Conservation (phyloP, 139 green algal species). For the Nannochloris sp. region DNA sequence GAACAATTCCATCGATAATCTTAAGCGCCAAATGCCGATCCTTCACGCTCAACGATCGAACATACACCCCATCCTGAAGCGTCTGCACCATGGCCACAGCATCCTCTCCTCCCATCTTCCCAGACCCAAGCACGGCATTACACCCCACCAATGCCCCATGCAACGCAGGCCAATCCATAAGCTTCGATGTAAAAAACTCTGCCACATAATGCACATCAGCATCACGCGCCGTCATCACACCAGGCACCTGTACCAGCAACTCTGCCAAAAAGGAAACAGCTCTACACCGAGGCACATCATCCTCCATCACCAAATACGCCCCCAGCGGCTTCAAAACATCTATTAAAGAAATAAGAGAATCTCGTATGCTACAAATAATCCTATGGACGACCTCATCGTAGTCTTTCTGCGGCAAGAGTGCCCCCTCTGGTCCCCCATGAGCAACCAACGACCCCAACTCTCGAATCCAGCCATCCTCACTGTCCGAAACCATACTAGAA, state of each 20-base stretch:
- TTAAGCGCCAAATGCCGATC: slow-evolving; percentile 14
- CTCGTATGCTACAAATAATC: background rate
- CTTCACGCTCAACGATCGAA: slow-evolving; percentile 9
- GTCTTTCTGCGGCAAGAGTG: background rate
- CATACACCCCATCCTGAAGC: slow-evolving; percentile 12
- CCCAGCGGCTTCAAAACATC: slow-evolving; percentile 18
- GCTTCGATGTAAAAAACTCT: slow-evolving; percentile 24
- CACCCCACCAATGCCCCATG: slow-evolving; percentile 24
- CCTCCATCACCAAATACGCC: slow-evolving; percentile 11
- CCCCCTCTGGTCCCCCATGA: background rate
- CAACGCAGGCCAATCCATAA: slow-evolving; percentile 26
- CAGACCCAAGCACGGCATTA: slow-evolving; percentile 7
- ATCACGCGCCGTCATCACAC: background rate
- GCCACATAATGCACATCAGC: slow-evolving; percentile 14
- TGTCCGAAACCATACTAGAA: no score
- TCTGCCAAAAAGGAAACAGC: slow-evolving; percentile 19
- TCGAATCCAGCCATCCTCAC: no score
- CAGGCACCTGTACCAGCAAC: slow-evolving; percentile 9
- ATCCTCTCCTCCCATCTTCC: background rate
- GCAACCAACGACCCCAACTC: background rate
- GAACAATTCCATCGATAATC: slow-evolving; percentile 3
- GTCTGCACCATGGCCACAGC: slow-evolving; percentile 8
- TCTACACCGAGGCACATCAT: slow-evolving; percentile 10
- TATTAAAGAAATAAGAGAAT: background rate
- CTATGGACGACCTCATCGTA: background rate